phyloP scores from a whole-genome alignment of 805 yeast genomes.

The Nakazawaea molendinolei region DNA sequence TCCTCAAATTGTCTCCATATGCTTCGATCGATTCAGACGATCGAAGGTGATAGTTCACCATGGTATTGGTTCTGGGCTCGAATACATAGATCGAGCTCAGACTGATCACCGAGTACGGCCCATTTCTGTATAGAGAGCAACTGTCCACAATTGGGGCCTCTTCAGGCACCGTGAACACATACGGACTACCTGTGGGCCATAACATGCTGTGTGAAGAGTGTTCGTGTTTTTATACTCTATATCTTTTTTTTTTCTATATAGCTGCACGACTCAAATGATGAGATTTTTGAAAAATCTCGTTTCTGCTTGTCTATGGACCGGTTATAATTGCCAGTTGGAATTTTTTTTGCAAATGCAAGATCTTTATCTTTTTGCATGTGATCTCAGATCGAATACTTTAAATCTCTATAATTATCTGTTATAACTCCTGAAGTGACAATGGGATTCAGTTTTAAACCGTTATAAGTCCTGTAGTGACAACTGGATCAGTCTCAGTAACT shows the following conservation, averaged over 20 bases:
- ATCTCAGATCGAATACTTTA: no score
- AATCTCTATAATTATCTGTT: no score
- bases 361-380: no score
- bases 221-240: background rate
- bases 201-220: constrained; percentile 16
- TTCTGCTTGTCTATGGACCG: no score
- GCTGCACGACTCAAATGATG: no score
- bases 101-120: constrained; percentile 11
- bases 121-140: constrained; percentile 12
- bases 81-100: constrained; percentile 7
- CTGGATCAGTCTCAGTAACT: constrained; percentile 1
- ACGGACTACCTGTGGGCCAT: constrained; percentile 26
- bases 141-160: constrained; percentile 28
- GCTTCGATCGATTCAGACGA: constrained; percentile 33
- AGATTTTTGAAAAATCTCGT: no score
- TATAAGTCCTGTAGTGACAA: constrained; percentile 1
- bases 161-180: constrained; percentile 19
- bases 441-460: no score
- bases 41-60: constrained; percentile 42
- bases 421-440: no score
- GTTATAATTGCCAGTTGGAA: no score
- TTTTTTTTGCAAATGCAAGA: no score
- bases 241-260: background rate
- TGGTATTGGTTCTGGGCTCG: constrained; percentile 30
- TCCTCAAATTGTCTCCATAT: constrained; percentile 38